These are phyloP conservation scores for Capronia coronata DNA, from an alignment of 2,329 filamentous ascomycete species.

Conservation along the genomic window DNA sequence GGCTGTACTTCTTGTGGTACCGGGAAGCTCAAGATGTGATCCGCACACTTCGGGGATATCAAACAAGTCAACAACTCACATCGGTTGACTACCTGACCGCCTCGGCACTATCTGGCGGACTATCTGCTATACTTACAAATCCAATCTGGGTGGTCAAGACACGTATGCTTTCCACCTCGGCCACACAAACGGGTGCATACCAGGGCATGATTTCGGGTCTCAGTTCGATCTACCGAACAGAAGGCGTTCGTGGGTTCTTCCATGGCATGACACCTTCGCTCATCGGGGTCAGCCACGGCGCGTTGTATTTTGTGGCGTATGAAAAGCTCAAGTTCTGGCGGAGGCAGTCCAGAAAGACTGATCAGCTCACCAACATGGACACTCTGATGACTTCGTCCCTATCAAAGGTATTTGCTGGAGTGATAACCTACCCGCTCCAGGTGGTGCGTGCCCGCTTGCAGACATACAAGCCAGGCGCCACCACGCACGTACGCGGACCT, in stretches of 20 bases:
- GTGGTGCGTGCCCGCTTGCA: constrained; percentile 83
- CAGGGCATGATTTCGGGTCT: constrained; percentile 67
- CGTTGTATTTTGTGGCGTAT: constrained; percentile 93
- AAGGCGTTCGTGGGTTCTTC: constrained; percentile 78
- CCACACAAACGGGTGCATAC: constrained; percentile 69
- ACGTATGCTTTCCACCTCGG: constrained; percentile 84
- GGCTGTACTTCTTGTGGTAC: constrained; percentile 79
- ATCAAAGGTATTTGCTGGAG: constrained; percentile 84
- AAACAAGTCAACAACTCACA: constrained; percentile 31
- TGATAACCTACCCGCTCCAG: constrained; percentile 89
- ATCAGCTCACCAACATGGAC: constrained; percentile 60
- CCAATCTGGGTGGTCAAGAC: constrained; percentile 98
- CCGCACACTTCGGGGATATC: constrained; percentile 35
- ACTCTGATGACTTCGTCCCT: constrained; percentile 73
- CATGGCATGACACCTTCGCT: constrained; percentile 76
- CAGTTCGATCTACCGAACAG: constrained; percentile 57
- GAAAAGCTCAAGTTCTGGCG: constrained; percentile 56
- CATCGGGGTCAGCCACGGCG: constrained; percentile 83
- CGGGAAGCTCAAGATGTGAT: constrained; percentile 54
- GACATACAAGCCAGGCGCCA: constrained; percentile 57
- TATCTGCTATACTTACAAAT: constrained; percentile 80
- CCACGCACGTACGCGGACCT: constrained; percentile 10
- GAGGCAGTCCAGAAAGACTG: constrained; percentile 29
- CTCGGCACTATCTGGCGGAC: constrained; percentile 61
- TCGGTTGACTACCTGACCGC: constrained; percentile 74